Evolutionary conservation across 2,329 filamentous ascomycete genomes (phyloP), one percentile per base, ranked within the genome.

Genomic region (Arthrobotrys sphaeroides): DNA sequence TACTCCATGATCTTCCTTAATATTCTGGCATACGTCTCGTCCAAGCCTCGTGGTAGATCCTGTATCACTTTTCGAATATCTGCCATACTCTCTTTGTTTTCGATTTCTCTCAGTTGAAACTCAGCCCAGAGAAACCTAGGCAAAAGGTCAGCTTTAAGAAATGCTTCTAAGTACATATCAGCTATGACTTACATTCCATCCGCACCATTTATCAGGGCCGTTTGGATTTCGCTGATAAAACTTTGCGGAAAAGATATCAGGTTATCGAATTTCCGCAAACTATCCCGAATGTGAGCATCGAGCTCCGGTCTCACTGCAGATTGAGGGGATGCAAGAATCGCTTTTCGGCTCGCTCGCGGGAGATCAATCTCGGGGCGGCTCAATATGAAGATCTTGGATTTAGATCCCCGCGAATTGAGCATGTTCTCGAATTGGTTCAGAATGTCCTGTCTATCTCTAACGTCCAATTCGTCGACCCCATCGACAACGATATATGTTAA

Each of bases 41-140:
- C 59, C 38, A 77, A 40, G 1, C 45, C 51, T 31, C 57, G 51
- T 5, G 73, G 77, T 12, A 77, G 47, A n/a, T 22, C 62, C 13
- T 55, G 16, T 13, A 77, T 38, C n/a, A 73, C 53, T 59, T 65
- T 42, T 42, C 62, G 26, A 20, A 77, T 68, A 13, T 65, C 49
- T 5, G 20, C 13, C 22, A 66, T 62, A 10, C 70, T 61, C 3
- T 31, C 22, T 72, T 75, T 60, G 22, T 42, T 38, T n/a, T 67
- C 64, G 38, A 77, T 61, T 36, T 70, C 55, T 20, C 66, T 64
- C 13, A 77, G 31, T 55, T 76, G 75, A 40, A 70, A 75, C 26
- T 55, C 47, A 5, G 75, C 70, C 75, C 70, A 77, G 20, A 77
- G 40, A 28, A 77, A 77, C 13, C 20, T 20, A 10, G 22, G 5